Conservation (phyloP, 2,329 filamentous ascomycete species). For the Nothophaeocryptopus gaeumannii region DNA sequence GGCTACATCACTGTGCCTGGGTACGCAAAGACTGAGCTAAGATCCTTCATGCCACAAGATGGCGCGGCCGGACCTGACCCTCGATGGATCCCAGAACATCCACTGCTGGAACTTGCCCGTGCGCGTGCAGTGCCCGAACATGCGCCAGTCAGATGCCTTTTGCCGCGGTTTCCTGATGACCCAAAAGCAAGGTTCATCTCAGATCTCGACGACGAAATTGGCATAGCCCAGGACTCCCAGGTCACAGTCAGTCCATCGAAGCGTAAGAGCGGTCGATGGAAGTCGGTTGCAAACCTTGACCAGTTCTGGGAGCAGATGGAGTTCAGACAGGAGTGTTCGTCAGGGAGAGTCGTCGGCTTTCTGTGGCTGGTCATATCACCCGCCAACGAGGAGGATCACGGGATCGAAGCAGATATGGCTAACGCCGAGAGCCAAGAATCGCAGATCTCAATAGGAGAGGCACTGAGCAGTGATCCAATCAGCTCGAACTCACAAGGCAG, state of each 20-base stretch:
- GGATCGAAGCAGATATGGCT: background rate
- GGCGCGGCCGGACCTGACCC: slow-evolving; percentile 17
- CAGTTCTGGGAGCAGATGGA: slow-evolving; percentile 99
- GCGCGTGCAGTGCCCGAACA: slow-evolving; percentile 46
- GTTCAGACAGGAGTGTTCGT: slow-evolving; percentile 91
- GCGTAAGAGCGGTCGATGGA: slow-evolving; percentile 68
- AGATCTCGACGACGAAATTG: slow-evolving; percentile 77
- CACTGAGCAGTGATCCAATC: slow-evolving; percentile 7
- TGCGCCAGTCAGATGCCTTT: slow-evolving; percentile 72
- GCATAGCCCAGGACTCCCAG: slow-evolving; percentile 27
- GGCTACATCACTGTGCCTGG: slow-evolving; percentile 87
- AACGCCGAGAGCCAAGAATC: slow-evolving; percentile 24
- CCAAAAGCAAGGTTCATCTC: slow-evolving; percentile 87
- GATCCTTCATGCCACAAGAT: slow-evolving; percentile 66
- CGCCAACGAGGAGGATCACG: slow-evolving; percentile 3
- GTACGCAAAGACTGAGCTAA: slow-evolving; percentile 75
- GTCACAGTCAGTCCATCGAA: slow-evolving; percentile 40
- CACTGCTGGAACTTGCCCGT: slow-evolving; percentile 71
- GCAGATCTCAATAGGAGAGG: background rate
- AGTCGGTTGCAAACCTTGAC: slow-evolving; percentile 76
- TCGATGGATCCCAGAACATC: slow-evolving; percentile 60
- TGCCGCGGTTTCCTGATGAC: slow-evolving; percentile 91
- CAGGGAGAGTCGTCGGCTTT: slow-evolving; percentile 87
- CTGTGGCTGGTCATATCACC: slow-evolving; percentile 85
- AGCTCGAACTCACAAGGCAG: background rate